Evolutionary conservation across 1,284 basidiomycete species (phyloP), one percentile per base, ranked within the genome.

Genomic region (Papiliotrema terrestris): DNA sequence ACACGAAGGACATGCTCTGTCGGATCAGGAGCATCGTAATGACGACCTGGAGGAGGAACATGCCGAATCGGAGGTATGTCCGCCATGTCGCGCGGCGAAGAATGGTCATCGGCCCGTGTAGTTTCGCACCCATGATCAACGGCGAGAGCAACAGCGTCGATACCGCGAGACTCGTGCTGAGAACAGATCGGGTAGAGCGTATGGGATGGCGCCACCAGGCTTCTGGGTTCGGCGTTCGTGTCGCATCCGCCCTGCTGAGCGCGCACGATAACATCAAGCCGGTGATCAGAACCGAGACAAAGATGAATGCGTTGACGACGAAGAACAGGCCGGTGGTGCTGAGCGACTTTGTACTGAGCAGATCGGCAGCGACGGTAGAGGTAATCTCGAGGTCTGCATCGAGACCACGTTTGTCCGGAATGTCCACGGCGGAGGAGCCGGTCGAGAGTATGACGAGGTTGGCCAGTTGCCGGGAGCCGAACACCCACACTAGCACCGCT

Each of bases 1-100:
- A 57, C 4, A 41, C 17, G n/a, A 57, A 43, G 9, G 55, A 52
- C 22, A 57, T 42, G 8, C 14, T 32, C 49, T 57, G 55, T 20
- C 51, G 44, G n/a, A 49, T 15, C 3, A 57, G 25, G 2, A 57
- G 51, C 13, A 52, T 11, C 17, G 49, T 49, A 3, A 43, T 8
- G 11, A 45, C 35, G 4, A 45, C 17, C 22, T 52, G 51, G 9
- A 49, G 2, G 32, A 36, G 4, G 29, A 57, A 53, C 9, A 57
- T 45, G 23, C 19, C 9, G 5, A 45, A 9, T 4, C 55, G 55
- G 8, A 39, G 14, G 17, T 47, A 49, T n/a, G 55, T 52, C 22
- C 23, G 25, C 38, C 43, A 47, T 11, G 22, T 32, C 9, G 51
- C 15, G 14, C 32, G 44, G n/a, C 29, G 25, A 19, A 47, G 19